Conservation (phyloP, 73 alveolate species). For the Blepharisma stoltei region DNA sequence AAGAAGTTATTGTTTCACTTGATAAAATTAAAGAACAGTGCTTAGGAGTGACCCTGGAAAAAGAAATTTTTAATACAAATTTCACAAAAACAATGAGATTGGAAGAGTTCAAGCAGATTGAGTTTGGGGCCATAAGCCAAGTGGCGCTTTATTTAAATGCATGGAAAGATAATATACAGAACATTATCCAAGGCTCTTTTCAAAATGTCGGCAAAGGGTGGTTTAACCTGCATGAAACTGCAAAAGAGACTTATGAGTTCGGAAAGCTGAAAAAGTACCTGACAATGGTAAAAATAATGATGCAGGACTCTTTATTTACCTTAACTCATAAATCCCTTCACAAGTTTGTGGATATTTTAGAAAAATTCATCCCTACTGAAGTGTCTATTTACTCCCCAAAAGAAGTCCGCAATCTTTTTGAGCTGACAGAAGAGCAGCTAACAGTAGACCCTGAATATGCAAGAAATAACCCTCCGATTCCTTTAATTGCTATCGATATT, state of each 20-base stretch:
- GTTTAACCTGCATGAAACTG: slow-evolving; percentile 92
- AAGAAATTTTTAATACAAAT: slow-evolving; percentile 75
- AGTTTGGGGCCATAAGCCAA: slow-evolving; percentile 77
- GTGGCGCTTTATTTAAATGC: slow-evolving; percentile 81
- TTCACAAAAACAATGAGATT: slow-evolving; percentile 87
- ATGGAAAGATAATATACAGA: slow-evolving; percentile 89
- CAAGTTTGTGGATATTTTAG: slow-evolving; percentile 83
- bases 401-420: slow-evolving; percentile 75
- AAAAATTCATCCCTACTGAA: slow-evolving; percentile 76
- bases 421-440: slow-evolving; percentile 55
- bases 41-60: slow-evolving; percentile 60
- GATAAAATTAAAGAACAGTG: slow-evolving; percentile 93
- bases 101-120: slow-evolving; percentile 92
- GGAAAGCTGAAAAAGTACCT: slow-evolving; percentile 93
- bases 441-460: slow-evolving; percentile 63
- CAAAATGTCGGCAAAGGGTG: slow-evolving; percentile 97
- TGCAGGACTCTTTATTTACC: slow-evolving; percentile 88
- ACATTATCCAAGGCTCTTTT: slow-evolving; percentile 84
- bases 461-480: slow-evolving; percentile 65
- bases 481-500: slow-evolving; percentile 72
- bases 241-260: slow-evolving; percentile 94
- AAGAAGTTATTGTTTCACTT: slow-evolving; percentile 72
- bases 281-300: slow-evolving; percentile 89
- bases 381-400: slow-evolving; percentile 73
- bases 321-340: slow-evolving; percentile 80